Evolutionary conservation across 2,329 filamentous ascomycete species (phyloP), one percentile per base, ranked within the genome.

Genomic region (Apiospora saccharicola): DNA sequence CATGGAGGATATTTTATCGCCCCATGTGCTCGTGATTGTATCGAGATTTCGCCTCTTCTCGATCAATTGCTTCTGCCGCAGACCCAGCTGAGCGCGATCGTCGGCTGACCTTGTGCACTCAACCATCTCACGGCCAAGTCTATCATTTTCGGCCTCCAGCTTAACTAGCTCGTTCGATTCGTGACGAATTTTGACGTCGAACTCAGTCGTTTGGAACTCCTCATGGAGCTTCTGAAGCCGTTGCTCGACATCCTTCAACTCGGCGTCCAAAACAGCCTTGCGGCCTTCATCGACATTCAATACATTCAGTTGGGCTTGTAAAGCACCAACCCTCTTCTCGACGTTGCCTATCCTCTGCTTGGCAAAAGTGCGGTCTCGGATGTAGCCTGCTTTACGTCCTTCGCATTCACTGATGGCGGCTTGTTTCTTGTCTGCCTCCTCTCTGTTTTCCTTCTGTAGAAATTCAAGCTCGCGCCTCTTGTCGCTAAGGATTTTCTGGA

Each of bases 231-330:
- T 87, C 67, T 87, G 82, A 22, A 97, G 85, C 46, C 88, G 89
- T 24, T 85, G 84, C 73, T 92, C 89, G 0, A 93, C 87, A 51
- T 96, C 93, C 49, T 90, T 89, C 68, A 93, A 89, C 70, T 92
- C 91, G 22, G 91, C 89, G 77, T 96, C 92, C 8, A 98, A 86
- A 4, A 93, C 86, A 37, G 93, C 93, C 80, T 94, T 94, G 44
- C 90, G 90, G 4, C 95, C 95, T 83, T 98, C 96, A 76, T 99
- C 96, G 43, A 95, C 88, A 47, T 93, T 89, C 71, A 99, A 92
- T n/a, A 86, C 85, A 76, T 92, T 88, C 44, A 94, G 85, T 44
- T 93, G 90, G 67, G 85, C 87, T 78, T 97, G 94, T 46, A 95
- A 86, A 0, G 85, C 83, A 4, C 83, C 83, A 8, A 92, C 90